Evolutionary conservation across 495 filamentous ascomycete species (phyloP).

Genomic region (Jackrogersella multiformis): DNA sequence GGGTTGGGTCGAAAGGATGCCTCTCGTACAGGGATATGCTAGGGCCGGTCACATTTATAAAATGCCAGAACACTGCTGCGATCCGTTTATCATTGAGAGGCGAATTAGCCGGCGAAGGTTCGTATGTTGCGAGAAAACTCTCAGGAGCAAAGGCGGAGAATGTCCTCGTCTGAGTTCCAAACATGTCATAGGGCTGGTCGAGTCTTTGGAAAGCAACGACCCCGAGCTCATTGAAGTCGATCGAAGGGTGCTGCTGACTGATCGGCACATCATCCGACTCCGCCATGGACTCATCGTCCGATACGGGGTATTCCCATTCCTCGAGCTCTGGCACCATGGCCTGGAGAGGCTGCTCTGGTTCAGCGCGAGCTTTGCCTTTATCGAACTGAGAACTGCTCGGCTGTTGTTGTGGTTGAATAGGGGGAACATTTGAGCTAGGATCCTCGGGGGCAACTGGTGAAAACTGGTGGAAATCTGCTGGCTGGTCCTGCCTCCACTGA

Average conservation of each 20-base stretch:
- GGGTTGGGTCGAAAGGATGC: slow-evolving; percentile 78
- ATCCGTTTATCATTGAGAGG: slow-evolving; percentile 85
- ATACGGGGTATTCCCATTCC: slow-evolving; percentile 55
- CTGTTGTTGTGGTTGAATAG: slow-evolving; percentile 11
- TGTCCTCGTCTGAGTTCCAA: slow-evolving; percentile 51
- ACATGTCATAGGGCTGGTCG: slow-evolving; percentile 45
- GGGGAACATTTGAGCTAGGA: slow-evolving; percentile 10
- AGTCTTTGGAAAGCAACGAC: slow-evolving; percentile 50
- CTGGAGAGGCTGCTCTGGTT: slow-evolving; percentile 13
- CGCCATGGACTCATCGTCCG: slow-evolving; percentile 57
- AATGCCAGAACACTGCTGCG: slow-evolving; percentile 90
- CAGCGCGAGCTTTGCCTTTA: slow-evolving; percentile 34
- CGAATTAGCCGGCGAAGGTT: slow-evolving; percentile 75
- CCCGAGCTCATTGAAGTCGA: slow-evolving; percentile 53
- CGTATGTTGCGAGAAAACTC: slow-evolving; percentile 81
- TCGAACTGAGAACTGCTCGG: slow-evolving; percentile 17
- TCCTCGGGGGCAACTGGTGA: slow-evolving; percentile 21
- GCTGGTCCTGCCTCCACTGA: slow-evolving; percentile 41
- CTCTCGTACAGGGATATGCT: slow-evolving; percentile 89
- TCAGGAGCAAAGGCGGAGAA: slow-evolving; percentile 54
- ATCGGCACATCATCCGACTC: slow-evolving; percentile 39
- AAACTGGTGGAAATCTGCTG: slow-evolving; percentile 26
- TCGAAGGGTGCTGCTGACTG: slow-evolving; percentile 41
- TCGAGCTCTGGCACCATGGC: slow-evolving; percentile 3
- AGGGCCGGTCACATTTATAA: slow-evolving; percentile 88